A percentile compares a stretch with the other conserved stretches of the same genome.
phyloP scores from a whole-genome alignment of 148 eudicot genomes.

The Diospyros kaki region DNA sequence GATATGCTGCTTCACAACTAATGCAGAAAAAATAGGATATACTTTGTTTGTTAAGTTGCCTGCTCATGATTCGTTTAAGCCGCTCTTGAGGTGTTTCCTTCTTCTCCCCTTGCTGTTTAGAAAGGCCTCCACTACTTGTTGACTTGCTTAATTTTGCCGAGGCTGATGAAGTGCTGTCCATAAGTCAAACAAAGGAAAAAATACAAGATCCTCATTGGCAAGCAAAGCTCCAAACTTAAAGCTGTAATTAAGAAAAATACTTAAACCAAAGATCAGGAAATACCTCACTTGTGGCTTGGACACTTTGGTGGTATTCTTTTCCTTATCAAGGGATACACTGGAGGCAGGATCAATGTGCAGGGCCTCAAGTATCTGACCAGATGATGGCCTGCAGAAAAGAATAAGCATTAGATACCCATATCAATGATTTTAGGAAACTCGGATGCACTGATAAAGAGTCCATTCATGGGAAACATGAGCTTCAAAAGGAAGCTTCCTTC shows the following conservation, averaged over 20 bases:
- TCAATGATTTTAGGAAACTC: slow-evolving; percentile 14
- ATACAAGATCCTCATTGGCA: slow-evolving; percentile 3
- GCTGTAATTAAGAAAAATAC: not conserved
- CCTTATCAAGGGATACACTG: slow-evolving; percentile 79
- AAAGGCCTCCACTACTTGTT: slow-evolving; percentile 30
- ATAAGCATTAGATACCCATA: slow-evolving; percentile 32
- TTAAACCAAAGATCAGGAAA: slow-evolving; percentile 1
- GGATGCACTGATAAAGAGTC: slow-evolving; percentile 32
- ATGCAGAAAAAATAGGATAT: slow-evolving; percentile 25
- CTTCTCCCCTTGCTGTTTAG: slow-evolving; percentile 47
- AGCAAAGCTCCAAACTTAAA: not conserved
- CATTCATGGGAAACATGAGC: slow-evolving; percentile 40
- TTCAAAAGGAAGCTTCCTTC: slow-evolving; percentile 47
- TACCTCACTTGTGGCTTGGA: slow-evolving; percentile 63
- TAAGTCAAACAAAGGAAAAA: slow-evolving; percentile 4
- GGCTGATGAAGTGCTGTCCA: slow-evolving; percentile 45
- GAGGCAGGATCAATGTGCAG: slow-evolving; percentile 96
- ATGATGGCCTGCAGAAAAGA: slow-evolving; percentile 71
- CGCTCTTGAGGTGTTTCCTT: slow-evolving; percentile 71
- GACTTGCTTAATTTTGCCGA: slow-evolving; percentile 49
- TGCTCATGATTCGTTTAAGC: slow-evolving; percentile 63
- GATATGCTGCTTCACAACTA: slow-evolving; percentile 18
- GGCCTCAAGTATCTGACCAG: slow-evolving; percentile 92
- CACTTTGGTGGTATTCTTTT: slow-evolving; percentile 58
- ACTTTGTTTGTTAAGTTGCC: slow-evolving; percentile 93